phyloP scores from a whole-genome alignment of 345 rosid species.

The Eucalyptus erythrocorys region DNA sequence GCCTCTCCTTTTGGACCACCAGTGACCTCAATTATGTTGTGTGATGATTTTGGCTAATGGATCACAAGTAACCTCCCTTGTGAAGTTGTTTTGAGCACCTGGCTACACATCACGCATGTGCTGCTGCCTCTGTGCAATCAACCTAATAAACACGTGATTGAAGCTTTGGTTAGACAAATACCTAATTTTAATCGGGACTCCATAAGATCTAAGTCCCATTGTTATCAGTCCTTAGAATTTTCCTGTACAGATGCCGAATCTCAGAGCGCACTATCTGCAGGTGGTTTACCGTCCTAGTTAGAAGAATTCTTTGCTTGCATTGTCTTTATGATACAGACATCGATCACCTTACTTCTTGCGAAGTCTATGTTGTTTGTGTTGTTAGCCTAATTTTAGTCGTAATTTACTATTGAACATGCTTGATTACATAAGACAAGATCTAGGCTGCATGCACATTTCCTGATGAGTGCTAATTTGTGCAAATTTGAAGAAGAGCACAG shows the following conservation, averaged over 20 bases:
- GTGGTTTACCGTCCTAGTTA: neutral
- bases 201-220: neutral
- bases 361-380: neutral
- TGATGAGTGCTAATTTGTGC: neutral
- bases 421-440: neutral
- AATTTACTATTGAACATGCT: neutral
- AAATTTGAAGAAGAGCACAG: neutral
- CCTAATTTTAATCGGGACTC: neutral
- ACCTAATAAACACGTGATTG: neutral
- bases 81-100: neutral
- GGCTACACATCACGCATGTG: neutral
- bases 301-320: neutral
- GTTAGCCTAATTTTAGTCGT: neutral
- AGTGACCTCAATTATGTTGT: constrained; percentile 1
- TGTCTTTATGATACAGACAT: neutral
- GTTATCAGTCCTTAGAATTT: neutral
- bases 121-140: neutral
- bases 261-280: neutral
- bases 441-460: neutral
- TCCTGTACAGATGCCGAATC: neutral
- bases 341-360: neutral
- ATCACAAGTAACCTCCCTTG: neutral
- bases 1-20: neutral
- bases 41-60: neutral
- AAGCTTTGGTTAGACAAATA: neutral